These are phyloP conservation scores for Backusella liffmaniae DNA, from an alignment of 192 early-diverging fungal species.

Conservation along the genomic window DNA sequence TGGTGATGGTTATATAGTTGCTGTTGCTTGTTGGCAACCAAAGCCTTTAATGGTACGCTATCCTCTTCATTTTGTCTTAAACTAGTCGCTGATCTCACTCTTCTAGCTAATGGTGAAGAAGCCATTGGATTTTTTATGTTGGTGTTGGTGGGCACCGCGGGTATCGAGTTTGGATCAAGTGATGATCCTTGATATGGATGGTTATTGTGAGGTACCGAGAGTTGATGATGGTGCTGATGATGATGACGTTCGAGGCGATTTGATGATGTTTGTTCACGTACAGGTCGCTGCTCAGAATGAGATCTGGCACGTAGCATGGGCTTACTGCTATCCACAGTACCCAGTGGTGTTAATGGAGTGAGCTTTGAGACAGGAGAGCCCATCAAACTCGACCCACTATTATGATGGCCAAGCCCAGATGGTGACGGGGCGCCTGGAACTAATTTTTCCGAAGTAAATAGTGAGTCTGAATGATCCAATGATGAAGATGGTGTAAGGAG, in stretches of 20 bases:
- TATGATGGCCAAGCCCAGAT: not conserved
- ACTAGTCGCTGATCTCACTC: constrained; percentile 49
- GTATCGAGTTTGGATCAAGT: constrained; percentile 6
- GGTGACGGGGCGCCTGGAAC: constrained; percentile 10
- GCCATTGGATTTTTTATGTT: constrained; percentile 15
- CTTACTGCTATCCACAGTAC: not conserved
- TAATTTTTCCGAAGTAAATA: not conserved
- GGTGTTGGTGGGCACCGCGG: constrained; percentile 5
- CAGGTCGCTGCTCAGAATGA: constrained; percentile 19
- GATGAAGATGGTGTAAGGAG: constrained; percentile 5
- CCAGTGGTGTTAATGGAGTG: not conserved
- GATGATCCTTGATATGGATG: not conserved
- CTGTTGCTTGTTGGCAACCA: constrained; percentile 27
- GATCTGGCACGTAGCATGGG: constrained; percentile 26
- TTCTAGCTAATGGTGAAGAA: constrained; percentile 40
- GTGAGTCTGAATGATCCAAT: not conserved
- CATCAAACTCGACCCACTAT: not conserved
- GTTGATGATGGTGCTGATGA: constrained; percentile 1
- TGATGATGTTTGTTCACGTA: constrained; percentile 7
- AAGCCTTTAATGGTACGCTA: constrained; percentile 35
- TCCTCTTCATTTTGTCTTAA: constrained; percentile 44
- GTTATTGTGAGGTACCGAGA: not conserved
- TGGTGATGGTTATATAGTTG: constrained; percentile 16
- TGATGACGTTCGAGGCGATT: not conserved
- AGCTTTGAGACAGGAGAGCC: constrained; percentile 9